Evolutionary conservation across 2,329 filamentous ascomycete species (phyloP).

Genomic region (Beauveria rudraprayagi): DNA sequence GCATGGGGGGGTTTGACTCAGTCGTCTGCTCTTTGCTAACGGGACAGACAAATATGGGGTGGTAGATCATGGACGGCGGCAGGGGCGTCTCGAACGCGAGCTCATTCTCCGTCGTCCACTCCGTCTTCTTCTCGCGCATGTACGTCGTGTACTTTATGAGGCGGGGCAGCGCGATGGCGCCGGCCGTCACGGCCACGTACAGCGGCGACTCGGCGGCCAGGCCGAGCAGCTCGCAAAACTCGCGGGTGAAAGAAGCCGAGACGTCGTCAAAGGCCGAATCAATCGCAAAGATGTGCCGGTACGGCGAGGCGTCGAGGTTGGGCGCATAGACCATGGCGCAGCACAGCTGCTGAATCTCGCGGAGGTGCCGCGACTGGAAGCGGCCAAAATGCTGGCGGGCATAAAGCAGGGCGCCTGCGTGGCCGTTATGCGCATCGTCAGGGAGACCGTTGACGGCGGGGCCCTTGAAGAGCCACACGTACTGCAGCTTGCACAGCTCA

Average conservation of each 20-base stretch:
- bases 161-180: constrained; percentile 81
- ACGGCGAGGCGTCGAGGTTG: constrained; percentile 71
- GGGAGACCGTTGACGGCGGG: constrained; percentile 45
- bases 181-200: constrained; percentile 86
- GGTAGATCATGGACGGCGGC: constrained; percentile 61
- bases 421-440: constrained; percentile 46
- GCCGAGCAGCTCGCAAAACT: constrained; percentile 88
- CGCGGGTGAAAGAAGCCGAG: constrained; percentile 77
- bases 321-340: constrained; percentile 72
- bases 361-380: constrained; percentile 67
- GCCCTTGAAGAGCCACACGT: constrained; percentile 77
- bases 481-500: constrained; percentile 84
- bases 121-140: constrained; percentile 81
- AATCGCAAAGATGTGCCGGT: constrained; percentile 68
- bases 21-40: constrained; percentile 96
- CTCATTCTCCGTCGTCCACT: constrained; percentile 90
- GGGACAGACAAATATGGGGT: constrained; percentile 95
- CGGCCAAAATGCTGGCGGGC: constrained; percentile 62
- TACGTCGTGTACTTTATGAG: constrained; percentile 82
- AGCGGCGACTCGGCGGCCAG: constrained; percentile 87
- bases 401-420: constrained; percentile 63
- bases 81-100: constrained; percentile 68
- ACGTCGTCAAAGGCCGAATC: constrained; percentile 73
- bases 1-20: constrained; percentile 88
- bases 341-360: constrained; percentile 73